Percentiles rank a stretch among this genome's conserved stretches.
Conservation (phyloP, 140 eudicot species). For the Ambrosia hybrid region DNA sequence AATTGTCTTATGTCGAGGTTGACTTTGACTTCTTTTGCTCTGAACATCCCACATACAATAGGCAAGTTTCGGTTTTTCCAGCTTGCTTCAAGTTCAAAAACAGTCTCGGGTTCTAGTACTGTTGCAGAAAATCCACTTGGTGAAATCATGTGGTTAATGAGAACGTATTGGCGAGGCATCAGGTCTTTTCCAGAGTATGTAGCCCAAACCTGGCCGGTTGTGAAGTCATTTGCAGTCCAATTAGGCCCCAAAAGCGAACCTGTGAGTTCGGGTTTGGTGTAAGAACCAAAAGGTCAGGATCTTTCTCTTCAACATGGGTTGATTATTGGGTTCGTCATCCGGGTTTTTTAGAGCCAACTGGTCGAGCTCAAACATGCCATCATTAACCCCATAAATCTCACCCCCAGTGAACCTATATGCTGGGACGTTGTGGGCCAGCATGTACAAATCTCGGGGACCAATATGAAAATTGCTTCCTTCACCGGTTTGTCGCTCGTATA, state of each 20-base stretch:
- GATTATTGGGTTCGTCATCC: constrained; percentile 24
- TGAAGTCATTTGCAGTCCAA: constrained; percentile 45
- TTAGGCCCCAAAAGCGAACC: constrained; percentile 40
- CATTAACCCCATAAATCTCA: constrained; percentile 44
- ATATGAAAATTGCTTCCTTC: constrained; percentile 33
- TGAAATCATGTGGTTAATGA: constrained; percentile 40
- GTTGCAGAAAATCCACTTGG: constrained; percentile 41
- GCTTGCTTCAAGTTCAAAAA: constrained; percentile 26
- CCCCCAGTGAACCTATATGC: constrained; percentile 49
- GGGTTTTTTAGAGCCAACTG: constrained; percentile 39
- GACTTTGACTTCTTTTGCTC: constrained; percentile 38
- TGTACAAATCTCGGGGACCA: constrained; percentile 46
- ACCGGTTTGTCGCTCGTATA: constrained; percentile 37
- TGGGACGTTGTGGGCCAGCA: constrained; percentile 57
- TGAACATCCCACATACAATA: constrained; percentile 51
- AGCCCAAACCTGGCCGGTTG: constrained; percentile 65
- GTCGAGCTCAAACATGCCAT: constrained; percentile 61
- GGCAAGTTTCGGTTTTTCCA: constrained; percentile 47
- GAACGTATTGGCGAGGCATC: constrained; percentile 61
- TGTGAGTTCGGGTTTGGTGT: constrained; percentile 17
- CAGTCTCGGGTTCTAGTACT: constrained; percentile 50
- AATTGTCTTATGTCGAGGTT: constrained; percentile 38
- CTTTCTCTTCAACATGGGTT: constrained; percentile 20
- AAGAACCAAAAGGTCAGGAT: constrained; percentile 23
- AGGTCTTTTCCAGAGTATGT: constrained; percentile 43